These are phyloP conservation scores for Boletus rufocinnamomeus DNA, from an alignment of 768 basidiomycete species.

Conservation along the genomic window DNA sequence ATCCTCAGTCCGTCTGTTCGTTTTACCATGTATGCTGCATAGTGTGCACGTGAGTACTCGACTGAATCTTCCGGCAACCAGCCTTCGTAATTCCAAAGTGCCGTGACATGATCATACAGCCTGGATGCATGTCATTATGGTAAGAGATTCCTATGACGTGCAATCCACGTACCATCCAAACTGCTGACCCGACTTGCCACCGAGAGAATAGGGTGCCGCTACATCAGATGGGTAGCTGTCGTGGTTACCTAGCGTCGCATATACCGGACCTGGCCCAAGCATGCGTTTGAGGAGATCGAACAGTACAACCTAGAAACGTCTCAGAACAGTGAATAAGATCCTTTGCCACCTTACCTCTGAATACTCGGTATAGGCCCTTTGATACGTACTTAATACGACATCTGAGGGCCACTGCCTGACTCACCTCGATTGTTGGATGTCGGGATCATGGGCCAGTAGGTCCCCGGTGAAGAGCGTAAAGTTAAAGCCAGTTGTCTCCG, in stretches of 20 bases:
- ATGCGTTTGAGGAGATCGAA: conserved; percentile 66
- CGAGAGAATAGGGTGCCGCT: conserved; percentile 61
- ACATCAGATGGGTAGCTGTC: conserved; percentile 63
- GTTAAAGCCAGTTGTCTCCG: conserved; percentile 59
- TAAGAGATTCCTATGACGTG: neutral
- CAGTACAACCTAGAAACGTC: conserved; percentile 49
- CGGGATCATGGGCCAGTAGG: conserved; percentile 69
- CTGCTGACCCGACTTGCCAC: conserved; percentile 54
- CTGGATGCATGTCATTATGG: conserved; percentile 34
- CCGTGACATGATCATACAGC: conserved; percentile 77
- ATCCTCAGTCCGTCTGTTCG: conserved; percentile 66
- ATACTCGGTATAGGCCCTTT: conserved; percentile 60
- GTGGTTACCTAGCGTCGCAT: conserved; percentile 76
- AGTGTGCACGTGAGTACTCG: conserved; percentile 62
- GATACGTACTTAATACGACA: neutral
- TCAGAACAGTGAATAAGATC: conserved; percentile 9
- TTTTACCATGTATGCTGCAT: conserved; percentile 71
- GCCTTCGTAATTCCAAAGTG: conserved; percentile 67
- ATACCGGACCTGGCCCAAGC: conserved; percentile 70
- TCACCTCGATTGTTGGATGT: conserved; percentile 62
- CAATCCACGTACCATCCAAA: conserved; percentile 58
- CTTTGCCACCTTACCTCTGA: conserved; percentile 48
- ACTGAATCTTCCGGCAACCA: conserved; percentile 67
- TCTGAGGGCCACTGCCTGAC: conserved; percentile 11
- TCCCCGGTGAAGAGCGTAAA: conserved; percentile 76